Evolutionary conservation across 257 asterid genomes (phyloP).

Genomic region (Rauvolfia tetraphylla): DNA sequence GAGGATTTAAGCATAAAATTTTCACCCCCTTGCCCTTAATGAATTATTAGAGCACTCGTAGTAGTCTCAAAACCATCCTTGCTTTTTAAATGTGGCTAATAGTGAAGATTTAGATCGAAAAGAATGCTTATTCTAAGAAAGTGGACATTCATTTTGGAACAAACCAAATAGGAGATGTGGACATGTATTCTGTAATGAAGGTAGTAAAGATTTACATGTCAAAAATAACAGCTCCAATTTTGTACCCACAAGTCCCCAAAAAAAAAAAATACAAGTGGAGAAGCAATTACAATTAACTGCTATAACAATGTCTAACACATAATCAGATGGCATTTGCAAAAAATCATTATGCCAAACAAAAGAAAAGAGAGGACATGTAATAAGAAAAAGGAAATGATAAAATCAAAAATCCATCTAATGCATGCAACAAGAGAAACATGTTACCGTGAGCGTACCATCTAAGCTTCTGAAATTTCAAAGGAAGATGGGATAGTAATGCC

Average conservation of each 20-base stretch:
- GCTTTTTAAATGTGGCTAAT: neutral
- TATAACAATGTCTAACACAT: neutral
- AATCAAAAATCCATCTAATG: neutral
- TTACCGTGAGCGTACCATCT: conserved; percentile 58
- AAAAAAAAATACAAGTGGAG: neutral
- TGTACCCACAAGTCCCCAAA: neutral
- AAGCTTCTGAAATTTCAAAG: conserved; percentile 71
- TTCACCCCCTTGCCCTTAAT: neutral
- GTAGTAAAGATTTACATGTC: neutral
- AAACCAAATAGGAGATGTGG: neutral
- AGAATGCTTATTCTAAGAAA: neutral
- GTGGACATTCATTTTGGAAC: neutral
- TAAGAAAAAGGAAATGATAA: neutral
- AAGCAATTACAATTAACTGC: neutral
- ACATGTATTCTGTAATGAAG: neutral
- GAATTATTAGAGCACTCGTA: neutral
- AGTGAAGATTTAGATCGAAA: neutral
- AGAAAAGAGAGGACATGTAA: neutral
- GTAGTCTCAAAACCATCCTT: neutral
- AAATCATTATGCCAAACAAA: neutral
- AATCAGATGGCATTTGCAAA: neutral
- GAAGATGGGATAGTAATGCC: conserved; percentile 74
- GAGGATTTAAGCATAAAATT: neutral
- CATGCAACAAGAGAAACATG: neutral
- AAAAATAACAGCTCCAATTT: neutral